Evolutionary conservation across 208 protist species (phyloP).

Genomic region (Angomonas ambiguus): DNA sequence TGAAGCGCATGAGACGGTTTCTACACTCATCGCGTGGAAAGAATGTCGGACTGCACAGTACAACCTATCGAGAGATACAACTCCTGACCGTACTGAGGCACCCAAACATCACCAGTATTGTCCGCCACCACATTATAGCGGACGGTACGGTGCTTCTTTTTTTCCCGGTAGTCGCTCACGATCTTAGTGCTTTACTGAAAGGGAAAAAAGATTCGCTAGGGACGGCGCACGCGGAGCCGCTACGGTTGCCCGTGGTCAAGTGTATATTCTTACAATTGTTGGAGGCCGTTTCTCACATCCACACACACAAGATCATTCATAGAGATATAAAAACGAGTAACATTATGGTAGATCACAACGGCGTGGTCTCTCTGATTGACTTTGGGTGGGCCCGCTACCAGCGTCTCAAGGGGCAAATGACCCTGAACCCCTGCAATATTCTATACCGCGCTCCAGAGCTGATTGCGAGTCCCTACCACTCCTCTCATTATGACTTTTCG

Average conservation of each 20-base stretch:
- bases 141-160: conserved; percentile 67
- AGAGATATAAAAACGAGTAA: conserved; percentile 89
- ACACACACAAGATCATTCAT: conserved; percentile 74
- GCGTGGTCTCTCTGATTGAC: conserved; percentile 82
- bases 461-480: conserved; percentile 39
- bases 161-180: conserved; percentile 70
- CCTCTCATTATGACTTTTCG: conserved; percentile 80
- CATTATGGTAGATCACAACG: conserved; percentile 74
- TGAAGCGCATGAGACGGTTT: conserved; percentile 76
- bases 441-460: conserved; percentile 78
- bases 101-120: conserved; percentile 56
- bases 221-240: conserved; percentile 9
- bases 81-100: conserved; percentile 68
- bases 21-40: conserved; percentile 38
- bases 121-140: conserved; percentile 67
- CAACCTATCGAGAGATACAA: conserved; percentile 71
- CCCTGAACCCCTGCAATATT: conserved; percentile 65
- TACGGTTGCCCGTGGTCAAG: conserved; percentile 80
- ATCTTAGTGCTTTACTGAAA: conserved; percentile 35
- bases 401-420: conserved; percentile 37
- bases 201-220: background rate
- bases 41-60: conserved; percentile 54
- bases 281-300: conserved; percentile 71
- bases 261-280: conserved; percentile 81
- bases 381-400: conserved; percentile 82